Evolutionary conservation across 2,329 filamentous ascomycete genomes (phyloP).

Genomic region (Ophiocordyceps australis): DNA sequence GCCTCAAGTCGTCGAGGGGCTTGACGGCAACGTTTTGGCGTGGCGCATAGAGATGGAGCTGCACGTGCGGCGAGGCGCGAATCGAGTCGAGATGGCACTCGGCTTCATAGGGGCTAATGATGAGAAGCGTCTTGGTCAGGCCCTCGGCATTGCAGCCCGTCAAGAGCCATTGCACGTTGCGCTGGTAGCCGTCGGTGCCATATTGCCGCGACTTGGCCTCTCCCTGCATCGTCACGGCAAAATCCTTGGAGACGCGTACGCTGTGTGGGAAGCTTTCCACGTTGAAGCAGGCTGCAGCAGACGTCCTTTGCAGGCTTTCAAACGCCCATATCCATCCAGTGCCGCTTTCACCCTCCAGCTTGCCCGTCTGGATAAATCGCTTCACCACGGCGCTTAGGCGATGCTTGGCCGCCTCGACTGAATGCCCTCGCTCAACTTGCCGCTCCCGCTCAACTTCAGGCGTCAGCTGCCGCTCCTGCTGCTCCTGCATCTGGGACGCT

Average conservation of each 20-base stretch:
- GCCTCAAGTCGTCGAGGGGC: not conserved
- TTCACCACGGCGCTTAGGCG: slow-evolving; percentile 16
- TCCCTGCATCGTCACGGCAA: slow-evolving; percentile 1
- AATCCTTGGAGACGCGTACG: slow-evolving; percentile 3
- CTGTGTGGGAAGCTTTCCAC: slow-evolving; percentile 3
- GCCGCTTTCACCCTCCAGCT: not conserved
- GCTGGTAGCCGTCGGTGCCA: slow-evolving; percentile 5
- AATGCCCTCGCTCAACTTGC: slow-evolving; percentile 40
- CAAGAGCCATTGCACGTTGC: slow-evolving; percentile 8
- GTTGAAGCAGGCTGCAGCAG: slow-evolving; percentile 4
- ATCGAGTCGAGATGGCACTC: slow-evolving; percentile 27
- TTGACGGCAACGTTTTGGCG: slow-evolving; percentile 7
- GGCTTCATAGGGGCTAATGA: slow-evolving; percentile 24
- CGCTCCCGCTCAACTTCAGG: slow-evolving; percentile 39
- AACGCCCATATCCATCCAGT: slow-evolving; percentile 5
- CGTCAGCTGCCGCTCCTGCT: slow-evolving; percentile 1
- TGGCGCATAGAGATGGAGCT: slow-evolving; percentile 33
- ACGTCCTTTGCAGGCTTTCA: slow-evolving; percentile 2
- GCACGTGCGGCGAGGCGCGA: slow-evolving; percentile 10
- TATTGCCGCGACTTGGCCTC: not conserved
- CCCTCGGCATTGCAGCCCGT: slow-evolving; percentile 1
- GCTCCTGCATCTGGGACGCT: not conserved
- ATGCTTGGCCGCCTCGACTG: slow-evolving; percentile 21
- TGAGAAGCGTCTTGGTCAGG: not conserved
- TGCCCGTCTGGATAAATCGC: slow-evolving; percentile 16